Evolutionary conservation across 805 yeast species (phyloP).

Genomic region (Diddensiella transvaalensis): DNA sequence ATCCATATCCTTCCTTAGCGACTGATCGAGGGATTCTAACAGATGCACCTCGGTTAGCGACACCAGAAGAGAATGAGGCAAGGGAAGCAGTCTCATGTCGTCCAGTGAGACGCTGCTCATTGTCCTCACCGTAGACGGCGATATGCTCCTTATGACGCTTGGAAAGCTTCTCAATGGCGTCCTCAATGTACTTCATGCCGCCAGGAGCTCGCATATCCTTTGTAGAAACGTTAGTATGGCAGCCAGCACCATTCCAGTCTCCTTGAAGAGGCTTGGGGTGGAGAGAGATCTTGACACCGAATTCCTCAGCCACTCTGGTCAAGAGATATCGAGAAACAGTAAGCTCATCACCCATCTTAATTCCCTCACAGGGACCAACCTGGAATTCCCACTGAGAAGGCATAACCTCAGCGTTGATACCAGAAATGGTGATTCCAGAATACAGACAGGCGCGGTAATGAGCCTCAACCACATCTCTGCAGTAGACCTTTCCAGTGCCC

Average conservation of each 20-base stretch:
- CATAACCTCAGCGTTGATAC: conserved; percentile 99
- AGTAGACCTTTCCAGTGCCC: conserved; percentile 96
- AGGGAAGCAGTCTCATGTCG: conserved; percentile 97
- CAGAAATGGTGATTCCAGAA: conserved; percentile 86
- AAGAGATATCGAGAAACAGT: conserved; percentile 94
- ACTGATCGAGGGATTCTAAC: conserved; percentile 98
- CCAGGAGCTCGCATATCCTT: conserved; percentile 87
- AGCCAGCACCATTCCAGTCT: conserved; percentile 99
- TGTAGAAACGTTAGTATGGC: conserved; percentile 98
- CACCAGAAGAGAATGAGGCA: conserved; percentile 90
- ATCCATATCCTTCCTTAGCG: conserved; percentile 96
- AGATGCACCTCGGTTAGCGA: conserved; percentile 99
- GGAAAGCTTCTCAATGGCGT: conserved; percentile 87
- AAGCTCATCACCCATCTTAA: conserved; percentile 93
- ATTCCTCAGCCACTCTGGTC: conserved; percentile 96
- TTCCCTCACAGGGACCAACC: conserved; percentile 97
- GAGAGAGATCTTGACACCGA: conserved; percentile 96
- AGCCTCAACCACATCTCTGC: conserved; percentile 97
- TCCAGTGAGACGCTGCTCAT: conserved; percentile 94
- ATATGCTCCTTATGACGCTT: conserved; percentile 97
- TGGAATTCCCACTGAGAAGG: conserved; percentile 99
- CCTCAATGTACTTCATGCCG: conserved; percentile 93
- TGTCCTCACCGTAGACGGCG: conserved; percentile 91
- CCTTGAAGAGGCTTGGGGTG: conserved; percentile 99
- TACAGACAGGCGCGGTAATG: conserved; percentile 97